phyloP scores from a whole-genome alignment of 2,329 filamentous ascomycete genomes.

The Venturiaceae sp. region DNA sequence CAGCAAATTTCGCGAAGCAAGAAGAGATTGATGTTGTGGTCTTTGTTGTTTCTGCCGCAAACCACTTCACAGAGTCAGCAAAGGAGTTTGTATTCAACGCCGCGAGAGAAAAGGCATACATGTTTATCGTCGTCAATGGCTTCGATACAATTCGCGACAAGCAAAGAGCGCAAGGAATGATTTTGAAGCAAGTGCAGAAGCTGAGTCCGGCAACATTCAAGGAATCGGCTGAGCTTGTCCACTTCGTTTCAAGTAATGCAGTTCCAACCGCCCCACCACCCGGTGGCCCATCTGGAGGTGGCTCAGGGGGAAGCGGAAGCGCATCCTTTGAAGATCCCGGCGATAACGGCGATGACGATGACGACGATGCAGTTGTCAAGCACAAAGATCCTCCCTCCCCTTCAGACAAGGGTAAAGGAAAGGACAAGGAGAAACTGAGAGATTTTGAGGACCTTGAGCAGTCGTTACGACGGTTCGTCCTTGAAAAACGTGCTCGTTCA shows the following conservation, averaged over 20 bases:
- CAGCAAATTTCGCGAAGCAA: slow-evolving; percentile 90
- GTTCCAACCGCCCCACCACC: slow-evolving; percentile 63
- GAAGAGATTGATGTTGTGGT: slow-evolving; percentile 99
- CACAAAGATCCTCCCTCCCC: slow-evolving; percentile 32
- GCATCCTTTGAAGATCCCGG: slow-evolving; percentile 19
- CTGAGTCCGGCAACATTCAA: slow-evolving; percentile 92
- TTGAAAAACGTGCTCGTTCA: slow-evolving; percentile 90
- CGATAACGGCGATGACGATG: slow-evolving; percentile 32
- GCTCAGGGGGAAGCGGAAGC: slow-evolving; percentile 24
- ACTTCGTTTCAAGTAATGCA: slow-evolving; percentile 96
- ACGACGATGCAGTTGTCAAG: slow-evolving; percentile 47
- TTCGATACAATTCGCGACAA: slow-evolving; percentile 93
- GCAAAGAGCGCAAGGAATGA: slow-evolving; percentile 81
- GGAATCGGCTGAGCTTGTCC: slow-evolving; percentile 83
- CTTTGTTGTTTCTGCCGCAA: slow-evolving; percentile 94
- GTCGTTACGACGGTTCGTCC: slow-evolving; percentile 81
- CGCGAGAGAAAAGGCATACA: slow-evolving; percentile 93
- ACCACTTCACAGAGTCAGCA: slow-evolving; percentile 96
- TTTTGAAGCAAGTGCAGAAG: slow-evolving; percentile 76
- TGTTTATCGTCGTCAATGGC: slow-evolving; percentile 97
- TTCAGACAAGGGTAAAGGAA: slow-evolving; percentile 69
- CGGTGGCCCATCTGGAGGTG: slow-evolving; percentile 46
- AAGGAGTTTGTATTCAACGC: slow-evolving; percentile 96
- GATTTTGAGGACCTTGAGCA: slow-evolving; percentile 88
- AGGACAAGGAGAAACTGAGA: slow-evolving; percentile 64